These are phyloP conservation scores for Fragaria iinumae DNA, from an alignment of 306 rosid genomes.

Conservation along the genomic window DNA sequence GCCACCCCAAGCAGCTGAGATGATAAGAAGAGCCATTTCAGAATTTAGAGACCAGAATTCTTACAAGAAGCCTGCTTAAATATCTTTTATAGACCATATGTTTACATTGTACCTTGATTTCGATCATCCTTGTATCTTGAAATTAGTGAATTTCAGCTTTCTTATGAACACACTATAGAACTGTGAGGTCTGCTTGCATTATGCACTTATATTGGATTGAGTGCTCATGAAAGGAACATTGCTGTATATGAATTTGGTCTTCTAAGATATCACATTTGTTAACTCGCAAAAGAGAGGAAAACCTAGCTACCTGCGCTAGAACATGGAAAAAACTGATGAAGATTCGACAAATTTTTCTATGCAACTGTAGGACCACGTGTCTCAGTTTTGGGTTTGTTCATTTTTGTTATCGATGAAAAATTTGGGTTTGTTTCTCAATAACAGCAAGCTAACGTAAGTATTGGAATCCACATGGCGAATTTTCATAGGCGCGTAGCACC, in stretches of 20 bases:
- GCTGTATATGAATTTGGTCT: not conserved
- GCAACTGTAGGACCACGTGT: too few species aligned
- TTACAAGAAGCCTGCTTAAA: constrained; percentile 77
- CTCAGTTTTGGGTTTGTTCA: too few species aligned
- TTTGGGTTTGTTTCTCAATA: too few species aligned
- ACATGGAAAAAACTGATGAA: too few species aligned
- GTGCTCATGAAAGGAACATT: not conserved
- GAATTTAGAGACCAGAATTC: constrained; percentile 88
- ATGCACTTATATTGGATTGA: not conserved
- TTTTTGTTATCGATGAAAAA: too few species aligned
- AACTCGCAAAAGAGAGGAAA: too few species aligned
- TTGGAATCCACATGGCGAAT: too few species aligned
- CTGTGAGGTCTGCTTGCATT: not conserved
- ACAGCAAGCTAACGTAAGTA: too few species aligned
- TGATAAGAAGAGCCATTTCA: constrained; percentile 71
- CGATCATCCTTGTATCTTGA: not conserved
- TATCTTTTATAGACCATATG: not conserved
- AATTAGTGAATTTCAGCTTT: not conserved
- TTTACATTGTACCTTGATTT: not conserved
- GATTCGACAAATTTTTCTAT: too few species aligned
- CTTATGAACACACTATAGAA: not conserved
- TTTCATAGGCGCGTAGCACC: too few species aligned
- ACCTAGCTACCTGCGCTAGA: too few species aligned
- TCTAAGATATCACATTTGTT: not conserved
- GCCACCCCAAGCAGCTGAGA: constrained; percentile 67